A percentile compares a stretch with the other conserved stretches of the same genome.
phyloP scores from a whole-genome alignment of 768 basidiomycete species.

The Serendipita vermifera region DNA sequence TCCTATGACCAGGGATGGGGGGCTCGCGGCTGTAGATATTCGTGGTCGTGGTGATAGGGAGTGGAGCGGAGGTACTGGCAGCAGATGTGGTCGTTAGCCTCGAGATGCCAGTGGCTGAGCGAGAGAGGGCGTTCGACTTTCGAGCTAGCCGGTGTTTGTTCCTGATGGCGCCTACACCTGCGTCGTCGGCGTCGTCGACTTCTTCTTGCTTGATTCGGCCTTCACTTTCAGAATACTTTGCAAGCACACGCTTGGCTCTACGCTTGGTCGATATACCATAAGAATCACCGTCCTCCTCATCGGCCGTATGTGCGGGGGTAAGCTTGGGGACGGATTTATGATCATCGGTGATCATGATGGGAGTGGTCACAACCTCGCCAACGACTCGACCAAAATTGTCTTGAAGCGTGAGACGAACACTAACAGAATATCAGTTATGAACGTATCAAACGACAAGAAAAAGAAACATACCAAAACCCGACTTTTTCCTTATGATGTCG shows the following conservation, averaged over 20 bases:
- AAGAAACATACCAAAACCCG: slow-evolving; percentile 45
- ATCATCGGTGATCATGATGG: slow-evolving; percentile 99
- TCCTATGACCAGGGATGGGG: not conserved
- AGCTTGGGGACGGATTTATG: slow-evolving; percentile 57
- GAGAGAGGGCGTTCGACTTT: not conserved
- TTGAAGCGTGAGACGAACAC: slow-evolving; percentile 75
- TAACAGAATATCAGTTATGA: slow-evolving; percentile 18
- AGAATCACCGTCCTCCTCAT: slow-evolving; percentile 15
- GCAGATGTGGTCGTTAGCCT: not conserved
- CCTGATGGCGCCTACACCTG: slow-evolving; percentile 3
- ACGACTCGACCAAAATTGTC: slow-evolving; percentile 69
- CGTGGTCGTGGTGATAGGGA: not conserved
- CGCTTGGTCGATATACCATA: not conserved
- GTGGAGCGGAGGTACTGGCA: not conserved
- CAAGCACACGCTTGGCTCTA: not conserved
- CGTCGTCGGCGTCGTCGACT: not conserved
- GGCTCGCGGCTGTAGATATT: not conserved
- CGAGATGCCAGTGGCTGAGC: not conserved
- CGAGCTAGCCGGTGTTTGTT: not conserved
- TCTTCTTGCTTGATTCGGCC: slow-evolving; percentile 4
- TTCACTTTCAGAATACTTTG: not conserved
- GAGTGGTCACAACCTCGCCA: slow-evolving; percentile 67
- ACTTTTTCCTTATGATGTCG: slow-evolving; percentile 95
- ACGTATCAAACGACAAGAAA: not conserved
- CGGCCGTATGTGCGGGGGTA: slow-evolving; percentile 5